Conservation (phyloP, 768 basidiomycete genomes). For the Gautieria morchelliformis region DNA sequence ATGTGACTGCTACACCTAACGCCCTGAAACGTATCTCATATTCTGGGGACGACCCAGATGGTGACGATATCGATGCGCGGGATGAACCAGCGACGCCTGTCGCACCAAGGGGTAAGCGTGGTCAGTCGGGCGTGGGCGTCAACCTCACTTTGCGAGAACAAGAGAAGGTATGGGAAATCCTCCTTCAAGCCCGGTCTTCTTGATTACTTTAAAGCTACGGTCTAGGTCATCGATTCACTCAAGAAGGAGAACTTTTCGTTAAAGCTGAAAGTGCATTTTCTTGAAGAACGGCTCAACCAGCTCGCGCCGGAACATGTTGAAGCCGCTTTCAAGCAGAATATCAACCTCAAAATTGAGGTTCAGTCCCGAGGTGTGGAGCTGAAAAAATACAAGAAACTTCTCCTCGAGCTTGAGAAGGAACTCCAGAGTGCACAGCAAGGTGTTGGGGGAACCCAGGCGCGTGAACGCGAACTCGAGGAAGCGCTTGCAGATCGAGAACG, state of each 20-base stretch:
- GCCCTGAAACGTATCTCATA: background rate
- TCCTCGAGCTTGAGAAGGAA: conserved; percentile 76
- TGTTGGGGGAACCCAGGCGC: conserved; percentile 30
- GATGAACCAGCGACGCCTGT: conserved; percentile 43
- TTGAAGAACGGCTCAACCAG: conserved; percentile 85
- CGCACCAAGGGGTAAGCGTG: conserved; percentile 35
- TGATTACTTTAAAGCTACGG: background rate
- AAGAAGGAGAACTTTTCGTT: conserved; percentile 98
- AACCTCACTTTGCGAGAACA: conserved; percentile 86
- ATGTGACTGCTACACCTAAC: background rate
- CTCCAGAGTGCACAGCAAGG: conserved; percentile 57
- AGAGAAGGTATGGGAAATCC: conserved; percentile 54
- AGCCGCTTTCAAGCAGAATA: conserved; percentile 84
- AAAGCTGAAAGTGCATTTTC: conserved; percentile 90
- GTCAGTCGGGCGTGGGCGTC: conserved; percentile 29
- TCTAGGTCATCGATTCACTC: conserved; percentile 87
- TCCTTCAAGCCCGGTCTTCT: background rate
- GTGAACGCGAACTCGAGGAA: conserved; percentile 71
- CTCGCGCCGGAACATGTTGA: conserved; percentile 90
- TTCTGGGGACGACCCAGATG: background rate
- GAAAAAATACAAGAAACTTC: conserved; percentile 85
- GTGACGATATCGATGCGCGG: conserved; percentile 19
- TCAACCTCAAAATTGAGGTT: conserved; percentile 86
- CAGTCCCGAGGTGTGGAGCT: conserved; percentile 84
- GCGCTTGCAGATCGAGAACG: conserved; percentile 35